Percentiles rank a stretch among this genome's conserved stretches.
Evolutionary conservation across 768 basidiomycete genomes (phyloP).

Genomic region (Suillus subalutaceus): DNA sequence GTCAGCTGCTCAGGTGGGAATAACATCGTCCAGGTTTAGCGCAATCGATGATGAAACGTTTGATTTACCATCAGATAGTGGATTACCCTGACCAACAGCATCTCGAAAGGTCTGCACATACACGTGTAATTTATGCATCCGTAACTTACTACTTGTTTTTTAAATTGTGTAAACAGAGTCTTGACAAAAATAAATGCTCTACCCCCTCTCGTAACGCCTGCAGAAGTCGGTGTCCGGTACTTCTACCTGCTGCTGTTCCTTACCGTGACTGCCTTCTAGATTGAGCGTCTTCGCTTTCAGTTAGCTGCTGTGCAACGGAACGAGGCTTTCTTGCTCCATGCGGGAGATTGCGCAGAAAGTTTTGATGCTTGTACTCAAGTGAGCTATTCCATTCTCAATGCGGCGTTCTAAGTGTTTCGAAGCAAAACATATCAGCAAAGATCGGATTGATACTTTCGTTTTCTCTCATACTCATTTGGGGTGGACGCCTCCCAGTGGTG

Average conservation of each 20-base stretch:
- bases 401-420: conserved; percentile 15
- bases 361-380: conserved; percentile 91
- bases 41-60: conserved; percentile 6
- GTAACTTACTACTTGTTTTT: background rate
- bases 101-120: conserved; percentile 52
- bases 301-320: conserved; percentile 79
- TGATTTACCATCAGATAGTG: conserved; percentile 52
- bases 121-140: conserved; percentile 1
- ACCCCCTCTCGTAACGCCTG: conserved; percentile 90
- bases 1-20: conserved; percentile 70
- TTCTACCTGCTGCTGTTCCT: conserved; percentile 31
- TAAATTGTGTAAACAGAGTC: conserved; percentile 48
- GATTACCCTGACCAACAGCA: conserved; percentile 67
- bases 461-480: conserved; percentile 94
- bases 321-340: conserved; percentile 93
- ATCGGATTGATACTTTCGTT: conserved; percentile 93
- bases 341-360: conserved; percentile 97
- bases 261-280: conserved; percentile 42
- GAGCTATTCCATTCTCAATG: conserved; percentile 29
- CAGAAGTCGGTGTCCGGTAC: conserved; percentile 65
- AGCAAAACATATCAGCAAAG: conserved; percentile 88
- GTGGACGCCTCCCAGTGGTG: conserved; percentile 91
- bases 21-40: background rate
- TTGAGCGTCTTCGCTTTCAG: conserved; percentile 82
- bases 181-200: conserved; percentile 75